These are phyloP conservation scores for Lojkania enalia DNA, from an alignment of 2,329 filamentous ascomycete genomes.

Conservation along the genomic window DNA sequence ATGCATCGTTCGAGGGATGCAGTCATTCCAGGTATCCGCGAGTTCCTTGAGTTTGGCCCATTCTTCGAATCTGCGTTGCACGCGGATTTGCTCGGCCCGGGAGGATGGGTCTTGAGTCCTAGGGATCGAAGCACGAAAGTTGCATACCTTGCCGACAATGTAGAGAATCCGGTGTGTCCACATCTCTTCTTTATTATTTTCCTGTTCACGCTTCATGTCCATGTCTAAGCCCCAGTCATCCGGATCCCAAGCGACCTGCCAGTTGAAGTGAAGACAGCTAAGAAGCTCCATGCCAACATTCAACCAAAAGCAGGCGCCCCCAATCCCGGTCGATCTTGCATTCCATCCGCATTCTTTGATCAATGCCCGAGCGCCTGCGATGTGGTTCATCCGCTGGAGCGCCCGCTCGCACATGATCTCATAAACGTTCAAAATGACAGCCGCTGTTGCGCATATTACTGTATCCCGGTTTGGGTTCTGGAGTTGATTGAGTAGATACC, in stretches of 20 bases:
- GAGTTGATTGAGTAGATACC: conserved; percentile 72
- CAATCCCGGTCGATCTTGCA: conserved; percentile 75
- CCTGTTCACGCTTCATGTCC: conserved; percentile 63
- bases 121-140: conserved; percentile 75
- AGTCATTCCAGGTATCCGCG: conserved; percentile 80
- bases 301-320: conserved; percentile 90
- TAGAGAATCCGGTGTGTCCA: conserved; percentile 92
- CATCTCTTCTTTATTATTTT: conserved; percentile 71
- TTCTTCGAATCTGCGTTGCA: conserved; percentile 69
- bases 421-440: conserved; percentile 87
- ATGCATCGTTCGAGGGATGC: conserved; percentile 82
- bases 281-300: conserved; percentile 91
- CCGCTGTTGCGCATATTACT: conserved; percentile 81
- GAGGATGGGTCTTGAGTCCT: conserved; percentile 62
- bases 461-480: conserved; percentile 85
- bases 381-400: conserved; percentile 83
- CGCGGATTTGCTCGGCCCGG: conserved; percentile 65
- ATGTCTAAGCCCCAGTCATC: conserved; percentile 88
- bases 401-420: conserved; percentile 87
- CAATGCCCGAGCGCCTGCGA: conserved; percentile 78
- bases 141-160: conserved; percentile 82
- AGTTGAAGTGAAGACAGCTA: conserved; percentile 83
- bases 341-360: conserved; percentile 92
- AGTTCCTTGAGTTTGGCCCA: conserved; percentile 81
- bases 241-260: conserved; percentile 84